These are phyloP conservation scores for Agapanthus africanus DNA, from an alignment of 106 monocot genomes.

Conservation along the genomic window DNA sequence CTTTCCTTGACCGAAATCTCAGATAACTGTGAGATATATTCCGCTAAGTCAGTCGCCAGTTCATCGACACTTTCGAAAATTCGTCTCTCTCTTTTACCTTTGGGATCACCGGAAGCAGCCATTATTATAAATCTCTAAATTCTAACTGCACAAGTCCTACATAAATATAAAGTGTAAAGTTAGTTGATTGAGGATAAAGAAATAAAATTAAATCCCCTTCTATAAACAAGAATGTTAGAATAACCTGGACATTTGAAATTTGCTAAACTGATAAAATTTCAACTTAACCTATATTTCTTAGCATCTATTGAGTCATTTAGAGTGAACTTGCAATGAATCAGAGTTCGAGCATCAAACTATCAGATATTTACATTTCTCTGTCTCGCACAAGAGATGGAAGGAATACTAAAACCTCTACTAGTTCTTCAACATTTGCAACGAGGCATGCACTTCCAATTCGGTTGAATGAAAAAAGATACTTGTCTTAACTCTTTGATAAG, in stretches of 20 bases:
- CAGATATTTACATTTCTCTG: neutral
- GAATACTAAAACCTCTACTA: too few species aligned
- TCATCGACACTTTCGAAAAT: slow-evolving; percentile 67
- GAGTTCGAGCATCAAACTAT: neutral
- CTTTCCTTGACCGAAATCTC: slow-evolving; percentile 57
- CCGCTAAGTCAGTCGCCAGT: slow-evolving; percentile 58
- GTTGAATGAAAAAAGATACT: too few species aligned
- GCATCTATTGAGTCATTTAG: neutral
- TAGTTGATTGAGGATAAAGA: neutral
- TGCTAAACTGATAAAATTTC: neutral
- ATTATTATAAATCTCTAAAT: slow-evolving; percentile 9
- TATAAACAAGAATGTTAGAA: neutral
- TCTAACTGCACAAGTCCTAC: neutral
- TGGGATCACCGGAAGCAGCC: slow-evolving; percentile 32
- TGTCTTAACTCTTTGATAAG: too few species aligned
- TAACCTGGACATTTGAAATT: neutral
- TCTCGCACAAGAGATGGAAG: neutral
- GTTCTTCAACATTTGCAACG: too few species aligned
- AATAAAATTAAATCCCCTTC: neutral
- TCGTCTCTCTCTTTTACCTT: slow-evolving; percentile 44
- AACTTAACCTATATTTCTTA: neutral
- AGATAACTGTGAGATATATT: slow-evolving; percentile 51
- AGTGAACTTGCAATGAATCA: neutral
- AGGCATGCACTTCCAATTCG: too few species aligned
- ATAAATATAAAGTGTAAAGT: neutral